These are phyloP conservation scores for Populus euphratica DNA, from an alignment of 345 rosid genomes.

Conservation along the genomic window DNA sequence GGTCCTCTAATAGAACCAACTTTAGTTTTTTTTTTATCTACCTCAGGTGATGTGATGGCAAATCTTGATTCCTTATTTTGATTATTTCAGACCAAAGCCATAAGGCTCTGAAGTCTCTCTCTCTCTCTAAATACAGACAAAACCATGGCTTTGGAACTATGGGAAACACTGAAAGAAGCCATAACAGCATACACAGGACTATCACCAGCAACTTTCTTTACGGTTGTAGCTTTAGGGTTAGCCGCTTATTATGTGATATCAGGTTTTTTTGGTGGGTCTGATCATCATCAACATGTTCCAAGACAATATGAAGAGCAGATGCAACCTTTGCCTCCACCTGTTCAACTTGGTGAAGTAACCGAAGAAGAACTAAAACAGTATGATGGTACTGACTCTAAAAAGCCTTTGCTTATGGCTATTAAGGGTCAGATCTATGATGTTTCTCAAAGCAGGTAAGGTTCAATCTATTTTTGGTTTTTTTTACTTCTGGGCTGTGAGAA, in stretches of 20 bases:
- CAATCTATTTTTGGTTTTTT: neutral
- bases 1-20: no score
- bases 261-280: constrained; percentile 57
- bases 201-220: constrained; percentile 73
- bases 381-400: constrained; percentile 75
- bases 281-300: constrained; percentile 30
- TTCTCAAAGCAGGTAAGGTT: constrained; percentile 78
- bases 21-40: neutral
- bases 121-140: neutral
- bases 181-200: constrained; percentile 81
- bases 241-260: constrained; percentile 71
- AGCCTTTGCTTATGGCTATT: constrained; percentile 96
- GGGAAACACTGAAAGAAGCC: constrained; percentile 85
- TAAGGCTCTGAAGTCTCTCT: neutral
- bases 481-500: neutral
- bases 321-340: constrained; percentile 79
- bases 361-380: constrained; percentile 80
- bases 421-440: constrained; percentile 99
- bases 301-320: constrained; percentile 49
- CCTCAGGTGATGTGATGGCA: neutral
- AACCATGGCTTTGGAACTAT: constrained; percentile 73
- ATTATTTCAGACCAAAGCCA: neutral
- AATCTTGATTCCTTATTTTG: neutral
- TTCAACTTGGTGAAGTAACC: constrained; percentile 84
- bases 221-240: constrained; percentile 58